These are phyloP conservation scores for Xylaria longipes DNA, from an alignment of 495 filamentous ascomycete species.

Conservation along the genomic window DNA sequence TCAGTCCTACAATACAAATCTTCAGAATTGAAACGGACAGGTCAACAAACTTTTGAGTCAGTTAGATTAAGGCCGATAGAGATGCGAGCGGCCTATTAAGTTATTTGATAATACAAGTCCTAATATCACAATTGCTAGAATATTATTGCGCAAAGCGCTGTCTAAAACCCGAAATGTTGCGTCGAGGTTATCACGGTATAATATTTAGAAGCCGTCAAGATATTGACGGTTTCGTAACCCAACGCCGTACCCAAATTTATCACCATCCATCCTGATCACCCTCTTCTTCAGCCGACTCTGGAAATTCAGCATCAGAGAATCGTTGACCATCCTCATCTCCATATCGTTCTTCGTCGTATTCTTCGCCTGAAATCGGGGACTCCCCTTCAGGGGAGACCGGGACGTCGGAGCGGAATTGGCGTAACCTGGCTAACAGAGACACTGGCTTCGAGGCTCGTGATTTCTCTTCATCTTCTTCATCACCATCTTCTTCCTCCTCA, in stretches of 20 bases:
- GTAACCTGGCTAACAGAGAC: constrained; percentile 34
- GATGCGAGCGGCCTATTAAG: background rate
- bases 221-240: background rate
- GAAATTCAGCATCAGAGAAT: constrained; percentile 12
- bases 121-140: background rate
- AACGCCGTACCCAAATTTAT: background rate
- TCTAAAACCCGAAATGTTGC: too few relatives aligned
- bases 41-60: background rate
- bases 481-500: constrained; percentile 12
- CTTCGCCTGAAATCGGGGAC: constrained; percentile 15
- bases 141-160: background rate
- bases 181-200: background rate
- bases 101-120: background rate
- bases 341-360: constrained; percentile 31
- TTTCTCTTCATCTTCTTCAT: constrained; percentile 30
- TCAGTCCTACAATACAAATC: background rate
- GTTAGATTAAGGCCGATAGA: background rate
- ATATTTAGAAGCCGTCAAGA: background rate
- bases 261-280: constrained; percentile 32
- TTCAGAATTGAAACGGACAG: background rate
- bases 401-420: constrained; percentile 34
- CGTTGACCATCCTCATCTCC: constrained; percentile 35
- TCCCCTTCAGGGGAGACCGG: constrained; percentile 30
- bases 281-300: constrained; percentile 31
- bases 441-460: constrained; percentile 20